Percentiles rank a stretch among this genome's conserved stretches.
phyloP scores from a whole-genome alignment of 169 alveolate genomes.

The Plasmodium billcollinsi region DNA sequence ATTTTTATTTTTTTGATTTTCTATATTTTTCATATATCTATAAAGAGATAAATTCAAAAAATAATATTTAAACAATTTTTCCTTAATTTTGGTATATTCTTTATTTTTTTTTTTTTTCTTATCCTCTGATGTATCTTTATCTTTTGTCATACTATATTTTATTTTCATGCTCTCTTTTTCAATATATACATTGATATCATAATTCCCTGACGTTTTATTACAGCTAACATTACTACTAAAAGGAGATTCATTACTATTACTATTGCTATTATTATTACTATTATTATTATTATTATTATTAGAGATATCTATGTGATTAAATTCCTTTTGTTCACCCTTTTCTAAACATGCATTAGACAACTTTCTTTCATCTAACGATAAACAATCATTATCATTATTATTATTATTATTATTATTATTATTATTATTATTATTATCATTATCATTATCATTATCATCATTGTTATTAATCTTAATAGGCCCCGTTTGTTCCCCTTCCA shows the following conservation, averaged over 20 bases:
- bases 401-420: too few species aligned
- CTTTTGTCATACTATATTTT: background rate
- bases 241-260: background rate
- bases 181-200: conserved; percentile 31
- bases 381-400: too few species aligned
- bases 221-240: background rate
- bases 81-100: background rate
- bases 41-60: conserved; percentile 30
- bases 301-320: too few species aligned
- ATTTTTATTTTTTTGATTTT: conserved; percentile 7
- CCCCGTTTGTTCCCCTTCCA: too few species aligned
- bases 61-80: background rate
- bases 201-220: background rate
- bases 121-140: background rate
- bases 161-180: conserved; percentile 23
- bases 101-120: background rate
- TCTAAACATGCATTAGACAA: too few species aligned
- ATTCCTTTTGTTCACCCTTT: too few species aligned
- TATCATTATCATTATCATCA: too few species aligned
- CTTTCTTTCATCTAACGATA: too few species aligned
- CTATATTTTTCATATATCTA: conserved; percentile 9
- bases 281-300: background rate
- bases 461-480: too few species aligned
- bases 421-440: too few species aligned
- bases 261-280: background rate